phyloP scores from a whole-genome alignment of 2,329 filamentous ascomycete genomes.

The Talaromyces rugulosus region DNA sequence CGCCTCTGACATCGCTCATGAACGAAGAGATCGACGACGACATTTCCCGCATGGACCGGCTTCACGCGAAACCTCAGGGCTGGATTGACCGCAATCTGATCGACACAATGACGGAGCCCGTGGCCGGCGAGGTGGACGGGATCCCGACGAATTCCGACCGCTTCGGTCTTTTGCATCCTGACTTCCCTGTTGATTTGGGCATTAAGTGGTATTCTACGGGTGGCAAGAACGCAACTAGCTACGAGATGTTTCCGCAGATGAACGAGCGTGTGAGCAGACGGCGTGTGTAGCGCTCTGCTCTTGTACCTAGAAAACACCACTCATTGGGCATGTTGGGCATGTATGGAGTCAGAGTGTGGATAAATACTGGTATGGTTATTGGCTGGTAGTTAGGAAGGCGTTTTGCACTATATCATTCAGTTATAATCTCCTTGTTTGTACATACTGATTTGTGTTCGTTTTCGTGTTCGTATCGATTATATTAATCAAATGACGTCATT shows the following conservation, averaged over 20 bases:
- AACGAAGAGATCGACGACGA: constrained; percentile 47
- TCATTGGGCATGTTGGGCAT: background rate
- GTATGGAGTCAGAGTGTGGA: background rate
- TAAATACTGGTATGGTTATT: background rate
- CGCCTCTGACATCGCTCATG: constrained; percentile 40
- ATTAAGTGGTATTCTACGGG: constrained; percentile 38
- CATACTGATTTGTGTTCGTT: background rate
- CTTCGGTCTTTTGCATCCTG: constrained; percentile 40
- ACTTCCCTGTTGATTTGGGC: constrained; percentile 41
- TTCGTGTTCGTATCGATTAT: background rate
- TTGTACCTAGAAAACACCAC: too few species aligned
- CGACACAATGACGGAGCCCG: constrained; percentile 34
- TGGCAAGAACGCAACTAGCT: constrained; percentile 14
- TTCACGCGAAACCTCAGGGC: constrained; percentile 33
- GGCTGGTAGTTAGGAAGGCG: background rate
- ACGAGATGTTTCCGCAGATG: constrained; percentile 22
- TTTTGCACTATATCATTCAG: constrained; percentile 1
- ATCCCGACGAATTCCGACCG: constrained; percentile 29
- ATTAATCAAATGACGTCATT: background rate
- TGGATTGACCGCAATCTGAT: constrained; percentile 41
- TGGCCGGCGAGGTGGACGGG: constrained; percentile 26
- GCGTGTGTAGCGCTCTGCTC: background rate
- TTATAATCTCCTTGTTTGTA: background rate
- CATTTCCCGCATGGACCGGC: constrained; percentile 36
- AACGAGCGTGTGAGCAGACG: constrained; percentile 12